Conservation (phyloP, 305 asterid species). For the Solanum hybrid region DNA sequence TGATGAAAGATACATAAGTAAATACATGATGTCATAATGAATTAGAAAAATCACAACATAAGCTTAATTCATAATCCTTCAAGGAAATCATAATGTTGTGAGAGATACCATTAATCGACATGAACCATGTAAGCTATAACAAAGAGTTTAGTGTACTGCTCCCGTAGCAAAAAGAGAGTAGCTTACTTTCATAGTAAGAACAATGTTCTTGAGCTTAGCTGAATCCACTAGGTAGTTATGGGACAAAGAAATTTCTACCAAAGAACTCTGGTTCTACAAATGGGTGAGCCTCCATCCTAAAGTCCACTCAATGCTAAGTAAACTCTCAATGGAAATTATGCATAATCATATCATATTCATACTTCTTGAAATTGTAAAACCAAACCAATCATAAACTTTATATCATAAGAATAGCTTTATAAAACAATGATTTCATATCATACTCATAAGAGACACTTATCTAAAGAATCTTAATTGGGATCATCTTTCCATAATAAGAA, state of each 20-base stretch:
- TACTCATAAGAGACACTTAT: neutral
- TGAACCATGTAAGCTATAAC: neutral
- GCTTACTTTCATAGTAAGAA: neutral
- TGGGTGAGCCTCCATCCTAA: neutral
- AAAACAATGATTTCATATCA: neutral
- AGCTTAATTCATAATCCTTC: neutral
- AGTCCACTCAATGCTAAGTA: neutral
- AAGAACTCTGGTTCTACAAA: neutral
- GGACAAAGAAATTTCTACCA: neutral
- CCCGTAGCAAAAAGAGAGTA: neutral
- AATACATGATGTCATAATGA: neutral
- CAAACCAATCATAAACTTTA: neutral
- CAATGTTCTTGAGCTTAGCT: neutral
- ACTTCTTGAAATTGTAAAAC: neutral
- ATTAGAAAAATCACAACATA: neutral
- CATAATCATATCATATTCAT: neutral
- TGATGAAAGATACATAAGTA: neutral
- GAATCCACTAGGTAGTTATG: neutral
- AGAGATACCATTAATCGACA: neutral
- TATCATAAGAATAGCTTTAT: neutral
- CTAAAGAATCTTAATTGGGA: neutral
- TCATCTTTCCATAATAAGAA: neutral
- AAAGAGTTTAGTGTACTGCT: neutral
- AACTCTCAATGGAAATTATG: neutral
- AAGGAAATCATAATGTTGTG: neutral